A percentile compares a stretch with the other conserved stretches of the same genome.
Evolutionary conservation across 352 stramenopile species (phyloP).

Genomic region (Globisporangium cylindrosporum): DNA sequence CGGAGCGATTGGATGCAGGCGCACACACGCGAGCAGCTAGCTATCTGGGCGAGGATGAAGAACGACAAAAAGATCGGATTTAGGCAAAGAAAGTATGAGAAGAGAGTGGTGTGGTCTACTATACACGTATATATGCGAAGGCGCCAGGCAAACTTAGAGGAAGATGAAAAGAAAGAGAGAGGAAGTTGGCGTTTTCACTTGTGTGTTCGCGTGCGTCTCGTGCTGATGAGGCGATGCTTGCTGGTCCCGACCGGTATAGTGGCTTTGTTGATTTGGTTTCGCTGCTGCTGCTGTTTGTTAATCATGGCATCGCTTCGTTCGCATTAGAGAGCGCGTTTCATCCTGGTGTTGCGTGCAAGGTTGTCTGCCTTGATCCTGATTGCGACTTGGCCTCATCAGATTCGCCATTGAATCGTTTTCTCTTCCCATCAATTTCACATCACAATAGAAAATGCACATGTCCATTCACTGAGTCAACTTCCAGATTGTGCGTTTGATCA

Average conservation of each 20-base stretch:
- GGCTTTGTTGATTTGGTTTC: neutral
- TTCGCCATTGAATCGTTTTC: too few relatives aligned
- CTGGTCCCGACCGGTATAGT: too few relatives aligned
- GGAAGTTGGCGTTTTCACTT: constrained; percentile 11
- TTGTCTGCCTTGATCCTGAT: too few relatives aligned
- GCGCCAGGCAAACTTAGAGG: constrained; percentile 14
- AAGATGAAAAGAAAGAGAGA: constrained; percentile 5
- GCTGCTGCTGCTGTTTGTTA: neutral
- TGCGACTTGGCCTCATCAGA: too few relatives aligned
- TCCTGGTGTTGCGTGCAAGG: too few relatives aligned
- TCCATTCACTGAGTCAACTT: too few relatives aligned
- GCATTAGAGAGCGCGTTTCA: too few relatives aligned
- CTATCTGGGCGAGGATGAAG: constrained; percentile 7
- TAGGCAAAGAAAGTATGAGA: constrained; percentile 3
- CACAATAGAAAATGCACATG: too few relatives aligned
- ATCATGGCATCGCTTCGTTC: neutral
- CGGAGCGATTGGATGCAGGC: neutral
- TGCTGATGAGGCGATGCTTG: neutral
- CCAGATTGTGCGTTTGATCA: too few relatives aligned
- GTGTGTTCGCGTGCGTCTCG: neutral
- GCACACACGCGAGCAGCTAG: constrained; percentile 3
- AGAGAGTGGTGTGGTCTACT: constrained; percentile 10
- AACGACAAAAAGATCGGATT: neutral
- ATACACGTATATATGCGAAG: constrained; percentile 19
- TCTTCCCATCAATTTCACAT: too few relatives aligned